Conservation (phyloP, 768 basidiomycete species). For the Podaxis pistillaris region DNA sequence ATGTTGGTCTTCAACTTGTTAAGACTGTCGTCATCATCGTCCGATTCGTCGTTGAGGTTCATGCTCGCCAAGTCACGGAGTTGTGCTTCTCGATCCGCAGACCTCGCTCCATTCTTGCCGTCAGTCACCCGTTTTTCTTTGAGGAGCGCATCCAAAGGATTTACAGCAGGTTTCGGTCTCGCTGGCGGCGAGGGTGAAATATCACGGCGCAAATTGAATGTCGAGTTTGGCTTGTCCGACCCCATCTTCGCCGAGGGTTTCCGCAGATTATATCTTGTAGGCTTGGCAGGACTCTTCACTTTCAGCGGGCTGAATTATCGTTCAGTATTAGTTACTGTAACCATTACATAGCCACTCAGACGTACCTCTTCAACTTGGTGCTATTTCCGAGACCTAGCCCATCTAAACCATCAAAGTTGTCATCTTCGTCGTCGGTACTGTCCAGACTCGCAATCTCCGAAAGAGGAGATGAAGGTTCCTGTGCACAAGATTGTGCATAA, state of each 20-base stretch:
- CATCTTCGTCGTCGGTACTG: slow-evolving; percentile 48
- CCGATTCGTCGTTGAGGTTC: slow-evolving; percentile 13
- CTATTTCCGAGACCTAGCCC: background rate
- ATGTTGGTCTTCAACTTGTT: background rate
- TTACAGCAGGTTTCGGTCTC: slow-evolving; percentile 20
- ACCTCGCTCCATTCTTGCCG: slow-evolving; percentile 38
- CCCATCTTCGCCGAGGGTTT: background rate
- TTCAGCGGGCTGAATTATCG: background rate
- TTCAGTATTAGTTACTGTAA: background rate
- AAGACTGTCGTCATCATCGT: slow-evolving; percentile 1
- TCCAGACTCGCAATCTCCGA: slow-evolving; percentile 42
- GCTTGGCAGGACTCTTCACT: background rate
- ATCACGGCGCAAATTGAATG: background rate
- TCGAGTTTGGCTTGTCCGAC: background rate
- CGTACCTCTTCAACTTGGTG: background rate
- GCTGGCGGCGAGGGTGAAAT: slow-evolving; percentile 5
- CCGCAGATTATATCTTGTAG: slow-evolving; percentile 6
- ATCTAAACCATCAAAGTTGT: background rate
- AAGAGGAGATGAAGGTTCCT: slow-evolving; percentile 32
- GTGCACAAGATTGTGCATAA: slow-evolving; percentile 41
- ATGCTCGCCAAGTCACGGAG: slow-evolving; percentile 27
- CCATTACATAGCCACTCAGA: background rate
- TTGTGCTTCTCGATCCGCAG: slow-evolving; percentile 43
- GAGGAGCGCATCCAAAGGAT: slow-evolving; percentile 55
- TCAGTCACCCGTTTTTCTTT: slow-evolving; percentile 49